A percentile compares a stretch with the other conserved stretches of the same genome.
Evolutionary conservation across 768 basidiomycete species (phyloP).

Genomic region (Mycena rosella): DNA sequence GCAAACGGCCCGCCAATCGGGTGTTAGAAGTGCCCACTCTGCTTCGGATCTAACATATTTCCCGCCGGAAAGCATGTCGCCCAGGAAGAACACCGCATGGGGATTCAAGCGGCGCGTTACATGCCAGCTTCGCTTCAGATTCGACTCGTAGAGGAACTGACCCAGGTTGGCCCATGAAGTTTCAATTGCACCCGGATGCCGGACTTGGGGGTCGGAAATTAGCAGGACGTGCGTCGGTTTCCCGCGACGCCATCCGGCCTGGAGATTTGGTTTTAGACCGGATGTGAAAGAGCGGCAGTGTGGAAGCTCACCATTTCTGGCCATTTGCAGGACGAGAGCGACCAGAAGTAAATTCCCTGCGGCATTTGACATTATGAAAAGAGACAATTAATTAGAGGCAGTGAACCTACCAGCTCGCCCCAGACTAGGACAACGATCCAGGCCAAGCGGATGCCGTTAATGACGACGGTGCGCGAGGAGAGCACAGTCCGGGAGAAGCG

Average conservation of each 20-base stretch:
- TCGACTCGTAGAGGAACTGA: conserved; percentile 65
- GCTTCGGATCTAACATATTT: conserved; percentile 62
- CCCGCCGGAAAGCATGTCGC: conserved; percentile 81
- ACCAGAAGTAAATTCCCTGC: conserved; percentile 67
- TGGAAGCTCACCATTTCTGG: conserved; percentile 53
- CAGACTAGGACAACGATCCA: conserved; percentile 73
- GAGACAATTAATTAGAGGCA: not conserved
- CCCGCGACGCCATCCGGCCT: conserved; percentile 34
- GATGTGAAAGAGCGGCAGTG: not conserved
- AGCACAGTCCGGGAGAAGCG: conserved; percentile 31
- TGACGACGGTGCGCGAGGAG: conserved; percentile 46
- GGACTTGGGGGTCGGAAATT: conserved; percentile 77
- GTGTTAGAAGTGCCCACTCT: conserved; percentile 48
- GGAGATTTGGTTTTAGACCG: conserved; percentile 24
- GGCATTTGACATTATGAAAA: conserved; percentile 2
- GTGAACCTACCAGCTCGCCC: conserved; percentile 62
- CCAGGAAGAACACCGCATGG: conserved; percentile 78
- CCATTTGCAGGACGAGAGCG: conserved; percentile 71
- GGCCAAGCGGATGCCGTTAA: conserved; percentile 60
- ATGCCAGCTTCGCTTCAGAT: conserved; percentile 79
- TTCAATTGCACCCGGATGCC: conserved; percentile 52
- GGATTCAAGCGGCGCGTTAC: conserved; percentile 69
- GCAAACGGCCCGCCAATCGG: conserved; percentile 5
- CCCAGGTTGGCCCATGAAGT: conserved; percentile 59
- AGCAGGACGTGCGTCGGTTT: conserved; percentile 71